Base-by-base conservation (phyloP, 202 grass and related monocot genomes). In the Elaeis oleifera region DNA sequence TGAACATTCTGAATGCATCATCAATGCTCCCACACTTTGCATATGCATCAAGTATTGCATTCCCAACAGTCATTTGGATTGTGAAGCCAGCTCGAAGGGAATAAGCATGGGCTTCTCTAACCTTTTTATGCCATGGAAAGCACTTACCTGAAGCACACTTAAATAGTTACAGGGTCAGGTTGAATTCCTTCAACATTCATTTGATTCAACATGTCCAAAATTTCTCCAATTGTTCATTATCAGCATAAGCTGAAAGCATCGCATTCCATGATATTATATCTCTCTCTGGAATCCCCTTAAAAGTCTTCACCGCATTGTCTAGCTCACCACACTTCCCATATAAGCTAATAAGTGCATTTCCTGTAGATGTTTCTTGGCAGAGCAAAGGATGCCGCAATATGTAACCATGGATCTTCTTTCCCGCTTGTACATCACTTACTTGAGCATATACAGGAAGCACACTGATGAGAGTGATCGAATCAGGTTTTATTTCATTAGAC, bases 231-330 rank as follows among this genome's bases (percentile, higher is more conserved):
- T 70, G 21, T 59, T 74, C 65, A 54, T 60, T 82, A 19, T 56
- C 58, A 60, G 76, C 64, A 60, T 63, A 90, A 55, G 79, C 68
- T 17, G 79, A 82, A 13, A 90, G 69, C 68, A 90, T 64, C 55
- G 78, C 72, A 77, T 90, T 90, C 86, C 86, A 90, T 63, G 86
- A 90, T 70, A 85, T 61, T 14, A 74, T 58, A 59, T 82, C 72
- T 70, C 78, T 79, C 51, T 66, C 60, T 20, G 32, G 68, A 72
- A 75, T 90, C 64, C 51, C 25, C 0, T 53, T 49, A 36, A 90
- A 90, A 57, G 77, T 61, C 51, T 18, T 13, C 49, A 75, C 52
- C 69, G 88, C 79, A 65, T 86, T 62, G 29, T 75, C 54, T 78
- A 90, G 70, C 57, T 69, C 69, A 20, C 61, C 71, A 50, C 79